phyloP scores from a whole-genome alignment of 202 grass and related monocot species.

The Saccharum hybrid region DNA sequence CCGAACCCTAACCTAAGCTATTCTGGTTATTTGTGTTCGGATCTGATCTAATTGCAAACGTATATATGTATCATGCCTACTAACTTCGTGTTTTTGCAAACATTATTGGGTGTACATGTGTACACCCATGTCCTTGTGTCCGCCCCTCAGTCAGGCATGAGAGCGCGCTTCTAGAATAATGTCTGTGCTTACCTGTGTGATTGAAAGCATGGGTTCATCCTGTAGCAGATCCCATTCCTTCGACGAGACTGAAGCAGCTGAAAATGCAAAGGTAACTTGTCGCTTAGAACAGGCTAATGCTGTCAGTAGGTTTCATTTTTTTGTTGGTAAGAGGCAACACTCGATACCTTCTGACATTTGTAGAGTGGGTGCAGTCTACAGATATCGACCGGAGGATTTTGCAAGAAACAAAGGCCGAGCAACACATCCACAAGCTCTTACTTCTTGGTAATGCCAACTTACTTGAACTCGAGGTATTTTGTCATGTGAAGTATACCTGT shows the following conservation, averaged over 20 bases:
- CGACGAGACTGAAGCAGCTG: constrained; percentile 67
- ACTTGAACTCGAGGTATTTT: background rate
- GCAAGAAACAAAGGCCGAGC: constrained; percentile 87
- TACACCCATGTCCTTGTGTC: background rate
- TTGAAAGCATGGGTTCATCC: constrained; percentile 90
- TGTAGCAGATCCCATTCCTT: constrained; percentile 85
- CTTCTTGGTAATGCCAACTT: constrained; percentile 71
- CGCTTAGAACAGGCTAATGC: background rate
- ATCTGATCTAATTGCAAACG: background rate
- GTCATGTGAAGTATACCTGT: background rate
- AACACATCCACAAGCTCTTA: constrained; percentile 93
- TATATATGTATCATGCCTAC: background rate
- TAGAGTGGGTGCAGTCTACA: constrained; percentile 53
- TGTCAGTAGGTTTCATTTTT: background rate
- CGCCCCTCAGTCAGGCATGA: constrained; percentile 34
- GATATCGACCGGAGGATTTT: constrained; percentile 79
- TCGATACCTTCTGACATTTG: constrained; percentile 35
- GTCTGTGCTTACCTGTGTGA: constrained; percentile 62
- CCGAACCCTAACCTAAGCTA: background rate
- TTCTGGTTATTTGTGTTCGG: background rate
- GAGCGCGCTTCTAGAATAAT: constrained; percentile 51
- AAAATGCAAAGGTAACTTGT: constrained; percentile 67
- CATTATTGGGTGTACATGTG: background rate
- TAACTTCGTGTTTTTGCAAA: background rate
- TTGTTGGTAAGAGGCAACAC: background rate